These are phyloP conservation scores for Closterium sp. DNA, from an alignment of 139 green algal species.

Conservation along the genomic window DNA sequence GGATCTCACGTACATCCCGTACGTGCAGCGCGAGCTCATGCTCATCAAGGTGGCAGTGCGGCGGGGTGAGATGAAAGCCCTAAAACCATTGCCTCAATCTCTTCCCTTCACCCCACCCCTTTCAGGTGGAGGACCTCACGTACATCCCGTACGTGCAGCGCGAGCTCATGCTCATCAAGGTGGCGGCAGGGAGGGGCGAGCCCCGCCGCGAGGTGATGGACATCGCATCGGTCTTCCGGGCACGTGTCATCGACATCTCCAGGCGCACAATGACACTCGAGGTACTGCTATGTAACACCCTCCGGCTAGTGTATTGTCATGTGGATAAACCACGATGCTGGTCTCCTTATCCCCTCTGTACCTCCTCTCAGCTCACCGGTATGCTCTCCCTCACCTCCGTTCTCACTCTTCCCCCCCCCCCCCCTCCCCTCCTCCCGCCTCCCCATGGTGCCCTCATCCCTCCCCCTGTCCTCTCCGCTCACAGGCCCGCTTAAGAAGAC, in stretches of 20 bases:
- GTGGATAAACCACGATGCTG: too few relatives aligned
- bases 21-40: conserved; percentile 67
- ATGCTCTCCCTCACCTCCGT: conserved; percentile 70
- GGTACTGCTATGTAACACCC: neutral
- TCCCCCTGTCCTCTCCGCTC: too few relatives aligned
- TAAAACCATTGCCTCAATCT: too few relatives aligned
- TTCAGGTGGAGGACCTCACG: conserved; percentile 72
- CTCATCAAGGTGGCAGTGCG: conserved; percentile 80
- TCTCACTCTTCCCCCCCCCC: neutral
- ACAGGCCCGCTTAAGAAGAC: too few relatives aligned
- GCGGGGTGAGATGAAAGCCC: neutral
- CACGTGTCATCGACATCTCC: neutral
- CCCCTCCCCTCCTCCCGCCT: too few relatives aligned
- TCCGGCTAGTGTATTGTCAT: too few relatives aligned
- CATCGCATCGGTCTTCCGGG: conserved; percentile 86
- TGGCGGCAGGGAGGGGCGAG: conserved; percentile 41
- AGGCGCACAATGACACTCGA: neutral
- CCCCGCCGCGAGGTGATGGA: conserved; percentile 67
- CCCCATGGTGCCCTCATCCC: too few relatives aligned
- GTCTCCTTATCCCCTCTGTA: neutral
- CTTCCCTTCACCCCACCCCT: neutral
- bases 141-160: conserved; percentile 72
- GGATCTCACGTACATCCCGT: conserved; percentile 64
- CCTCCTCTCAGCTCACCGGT: neutral
- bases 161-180: conserved; percentile 96